Evolutionary conservation across 441 rosid genomes (phyloP), one percentile per base, ranked within the genome.

Genomic region (Gossypium gossypioides): DNA sequence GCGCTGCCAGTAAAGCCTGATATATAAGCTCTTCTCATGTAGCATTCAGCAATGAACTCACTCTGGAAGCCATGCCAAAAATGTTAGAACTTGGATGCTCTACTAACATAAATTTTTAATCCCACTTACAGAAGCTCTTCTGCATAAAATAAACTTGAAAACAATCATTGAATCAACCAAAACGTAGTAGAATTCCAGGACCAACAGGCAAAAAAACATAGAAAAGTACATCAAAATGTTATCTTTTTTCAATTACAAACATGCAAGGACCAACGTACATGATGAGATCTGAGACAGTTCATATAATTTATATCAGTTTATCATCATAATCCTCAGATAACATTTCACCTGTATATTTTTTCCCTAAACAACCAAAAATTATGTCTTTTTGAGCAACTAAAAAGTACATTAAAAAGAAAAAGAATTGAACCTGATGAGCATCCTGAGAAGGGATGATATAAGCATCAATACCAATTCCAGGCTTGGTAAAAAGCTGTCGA

Each of bases 1-100:
- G 99, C 96, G 82, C 97, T 92, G 68, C 99, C 99, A 0, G 94
- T 89, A 81, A 95, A 95, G 5, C 95, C 97, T 46, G 97, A 95
- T 81, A 90, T 72, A 58, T 83, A 89, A 24, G 88, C 85, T 77
- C 99, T 90, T 82, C 99, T 84, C 78, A 84, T 89, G 52, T 85
- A 94, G 75, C 97, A 92, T 69, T 92, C 97, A 24, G 96, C 97
- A 25, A 94, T 94, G 81, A 92, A 94, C 80, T 94, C 99, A 78
- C 99, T 95, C 97, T 95, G 66, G 4, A 78, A 77, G 62, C 15
- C 78, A 76, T 46, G 79, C 54, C 25, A 60, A 58, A 71, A 42
- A 4, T 34, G 40, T 34, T 34, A 54, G 25, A 44, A 10, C 46
- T 16, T 29, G 19, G 50, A 10, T 6, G 27, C 27, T 40, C n/a